These are phyloP conservation scores for Diplocarpon mali DNA, from an alignment of 2,329 filamentous ascomycete genomes.

Conservation along the genomic window DNA sequence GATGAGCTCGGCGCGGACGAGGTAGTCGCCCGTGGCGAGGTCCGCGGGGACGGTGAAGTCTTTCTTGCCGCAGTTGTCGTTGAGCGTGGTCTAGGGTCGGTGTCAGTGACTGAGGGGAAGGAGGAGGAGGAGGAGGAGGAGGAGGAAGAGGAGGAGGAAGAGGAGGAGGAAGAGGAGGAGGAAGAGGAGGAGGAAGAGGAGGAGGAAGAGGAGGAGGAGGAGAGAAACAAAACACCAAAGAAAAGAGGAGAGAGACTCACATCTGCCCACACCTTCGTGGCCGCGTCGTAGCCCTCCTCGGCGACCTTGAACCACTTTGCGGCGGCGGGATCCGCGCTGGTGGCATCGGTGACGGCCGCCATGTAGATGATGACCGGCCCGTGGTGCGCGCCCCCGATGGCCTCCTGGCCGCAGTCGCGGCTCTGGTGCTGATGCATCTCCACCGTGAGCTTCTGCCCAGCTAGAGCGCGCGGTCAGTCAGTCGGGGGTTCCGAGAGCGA, in stretches of 20 bases:
- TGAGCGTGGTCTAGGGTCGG: constrained; percentile 18
- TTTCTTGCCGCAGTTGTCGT: constrained; percentile 33
- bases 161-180: too few species aligned
- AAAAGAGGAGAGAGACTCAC: constrained; percentile 3
- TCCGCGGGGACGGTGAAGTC: constrained; percentile 39
- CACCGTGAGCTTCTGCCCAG: constrained; percentile 38
- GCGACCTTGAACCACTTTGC: constrained; percentile 42
- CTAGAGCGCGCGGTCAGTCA: background rate
- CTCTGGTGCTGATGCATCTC: constrained; percentile 46
- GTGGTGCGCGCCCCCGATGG: constrained; percentile 43
- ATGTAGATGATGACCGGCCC: constrained; percentile 43
- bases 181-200: too few species aligned
- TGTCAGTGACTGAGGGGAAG: too few species aligned
- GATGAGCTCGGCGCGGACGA: constrained; percentile 43
- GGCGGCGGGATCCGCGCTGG: constrained; percentile 31
- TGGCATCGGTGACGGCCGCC: constrained; percentile 37
- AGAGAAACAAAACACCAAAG: too few species aligned
- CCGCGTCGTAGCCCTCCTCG: constrained; percentile 15
- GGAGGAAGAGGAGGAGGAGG: too few species aligned
- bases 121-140: too few species aligned
- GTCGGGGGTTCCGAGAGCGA: background rate
- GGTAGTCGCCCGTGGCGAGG: constrained; percentile 42
- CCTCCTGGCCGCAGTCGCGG: constrained; percentile 35
- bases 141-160: too few species aligned
- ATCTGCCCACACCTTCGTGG: constrained; percentile 14